These are phyloP conservation scores for Craterostigma plantagineum DNA, from an alignment of 257 asterid genomes.

Conservation along the genomic window DNA sequence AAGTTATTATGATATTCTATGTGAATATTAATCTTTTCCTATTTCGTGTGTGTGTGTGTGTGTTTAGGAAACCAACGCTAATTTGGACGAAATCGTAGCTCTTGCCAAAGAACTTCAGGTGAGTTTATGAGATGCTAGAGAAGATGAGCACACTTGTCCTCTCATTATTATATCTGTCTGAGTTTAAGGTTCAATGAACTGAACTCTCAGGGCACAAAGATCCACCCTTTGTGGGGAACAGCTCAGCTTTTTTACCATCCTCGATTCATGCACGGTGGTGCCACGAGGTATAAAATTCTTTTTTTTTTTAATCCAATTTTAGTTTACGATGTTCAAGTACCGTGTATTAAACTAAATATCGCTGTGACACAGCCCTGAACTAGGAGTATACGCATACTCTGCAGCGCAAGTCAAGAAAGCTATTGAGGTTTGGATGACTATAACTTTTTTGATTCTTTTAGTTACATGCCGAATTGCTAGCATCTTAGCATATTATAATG, in stretches of 20 bases:
- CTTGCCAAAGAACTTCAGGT: slow-evolving; percentile 99
- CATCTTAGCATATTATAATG: slow-evolving; percentile 5
- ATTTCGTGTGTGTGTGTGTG: not conserved
- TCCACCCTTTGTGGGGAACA: slow-evolving; percentile 92
- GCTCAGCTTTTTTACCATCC: slow-evolving; percentile 85
- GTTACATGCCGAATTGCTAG: not conserved
- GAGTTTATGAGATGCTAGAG: slow-evolving; percentile 6
- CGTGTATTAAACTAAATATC: not conserved
- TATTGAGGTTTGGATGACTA: slow-evolving; percentile 48
- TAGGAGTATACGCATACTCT: slow-evolving; percentile 58
- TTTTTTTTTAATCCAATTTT: not conserved
- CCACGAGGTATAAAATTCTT: slow-evolving; percentile 69
- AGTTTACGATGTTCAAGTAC: not conserved
- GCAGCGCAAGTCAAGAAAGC: slow-evolving; percentile 98
- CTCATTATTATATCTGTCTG: no score
- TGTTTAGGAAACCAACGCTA: slow-evolving; percentile 80
- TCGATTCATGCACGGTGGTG: slow-evolving; percentile 96
- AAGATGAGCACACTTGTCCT: no score
- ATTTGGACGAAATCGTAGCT: slow-evolving; percentile 88
- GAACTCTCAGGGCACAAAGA: slow-evolving; percentile 29
- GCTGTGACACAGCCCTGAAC: slow-evolving; percentile 47
- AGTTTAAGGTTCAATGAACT: no score
- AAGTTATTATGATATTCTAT: no score
- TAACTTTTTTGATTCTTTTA: not conserved
- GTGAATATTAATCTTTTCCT: not conserved